These are phyloP conservation scores for Plasmodium ovale DNA, from an alignment of 169 alveolate genomes.

Conservation along the genomic window DNA sequence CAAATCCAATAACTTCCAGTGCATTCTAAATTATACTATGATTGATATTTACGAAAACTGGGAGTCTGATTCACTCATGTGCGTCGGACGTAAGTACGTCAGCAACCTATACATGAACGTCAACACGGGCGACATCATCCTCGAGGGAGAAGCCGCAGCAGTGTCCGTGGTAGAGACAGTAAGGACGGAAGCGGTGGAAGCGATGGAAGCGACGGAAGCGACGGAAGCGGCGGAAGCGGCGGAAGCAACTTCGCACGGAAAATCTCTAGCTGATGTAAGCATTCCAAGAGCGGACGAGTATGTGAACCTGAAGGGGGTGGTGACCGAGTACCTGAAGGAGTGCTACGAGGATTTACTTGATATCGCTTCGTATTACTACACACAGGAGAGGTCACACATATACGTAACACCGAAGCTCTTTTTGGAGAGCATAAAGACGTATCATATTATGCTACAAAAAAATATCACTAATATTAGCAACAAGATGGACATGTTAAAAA, in stretches of 20 bases:
- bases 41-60: conserved; percentile 70
- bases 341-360: conserved; percentile 53
- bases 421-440: conserved; percentile 94
- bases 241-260: background rate
- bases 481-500: conserved; percentile 58
- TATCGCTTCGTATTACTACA: conserved; percentile 37
- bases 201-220: background rate
- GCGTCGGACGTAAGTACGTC: conserved; percentile 51
- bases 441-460: conserved; percentile 90
- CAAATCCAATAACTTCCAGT: conserved; percentile 81
- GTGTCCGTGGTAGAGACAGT: background rate
- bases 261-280: background rate
- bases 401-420: conserved; percentile 97
- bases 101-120: conserved; percentile 46
- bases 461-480: conserved; percentile 79
- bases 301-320: conserved; percentile 48
- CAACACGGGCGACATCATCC: conserved; percentile 41
- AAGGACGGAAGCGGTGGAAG: background rate
- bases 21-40: conserved; percentile 80
- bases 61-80: conserved; percentile 67
- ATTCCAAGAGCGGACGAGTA: conserved; percentile 2
- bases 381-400: conserved; percentile 92
- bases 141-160: background rate
- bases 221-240: background rate
- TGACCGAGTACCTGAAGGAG: conserved; percentile 57